These are phyloP conservation scores for Fusarium nelsonii DNA, from an alignment of 2,329 filamentous ascomycete species.

Conservation along the genomic window DNA sequence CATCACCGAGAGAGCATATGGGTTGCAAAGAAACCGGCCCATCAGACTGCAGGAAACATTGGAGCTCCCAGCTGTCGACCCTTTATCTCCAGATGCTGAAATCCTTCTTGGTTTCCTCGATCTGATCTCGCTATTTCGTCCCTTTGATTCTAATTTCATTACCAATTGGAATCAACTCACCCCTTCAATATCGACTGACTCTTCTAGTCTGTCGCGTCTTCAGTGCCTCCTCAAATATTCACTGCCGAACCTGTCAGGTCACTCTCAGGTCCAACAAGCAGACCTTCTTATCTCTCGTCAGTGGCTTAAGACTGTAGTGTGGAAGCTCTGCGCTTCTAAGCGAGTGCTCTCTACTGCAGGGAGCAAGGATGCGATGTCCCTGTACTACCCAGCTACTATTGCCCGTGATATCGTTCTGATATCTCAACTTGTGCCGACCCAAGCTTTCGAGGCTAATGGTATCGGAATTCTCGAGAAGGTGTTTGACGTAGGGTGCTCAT, in stretches of 20 bases:
- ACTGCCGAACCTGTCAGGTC: conserved; percentile 11
- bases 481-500: conserved; percentile 51
- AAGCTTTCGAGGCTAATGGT: conserved; percentile 51
- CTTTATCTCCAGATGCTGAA: conserved; percentile 33
- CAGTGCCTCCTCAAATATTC: conserved; percentile 28
- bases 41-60: conserved; percentile 46
- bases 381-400: conserved; percentile 45
- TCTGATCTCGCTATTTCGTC: conserved; percentile 46
- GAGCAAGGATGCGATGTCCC: conserved; percentile 45
- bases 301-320: conserved; percentile 48
- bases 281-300: conserved; percentile 46
- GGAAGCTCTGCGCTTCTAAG: conserved; percentile 47
- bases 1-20: conserved; percentile 52
- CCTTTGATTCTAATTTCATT: conserved; percentile 49
- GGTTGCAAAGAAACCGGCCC: conserved; percentile 49
- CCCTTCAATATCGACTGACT: neutral
- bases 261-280: conserved; percentile 41
- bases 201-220: conserved; percentile 8
- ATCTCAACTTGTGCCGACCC: conserved; percentile 37
- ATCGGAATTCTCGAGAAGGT: conserved; percentile 53
- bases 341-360: conserved; percentile 23
- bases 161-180: conserved; percentile 46
- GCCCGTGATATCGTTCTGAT: conserved; percentile 46
- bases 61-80: conserved; percentile 38
- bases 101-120: conserved; percentile 51